These are phyloP conservation scores for Pyronema domesticum DNA, from an alignment of 495 filamentous ascomycete species.

Conservation along the genomic window DNA sequence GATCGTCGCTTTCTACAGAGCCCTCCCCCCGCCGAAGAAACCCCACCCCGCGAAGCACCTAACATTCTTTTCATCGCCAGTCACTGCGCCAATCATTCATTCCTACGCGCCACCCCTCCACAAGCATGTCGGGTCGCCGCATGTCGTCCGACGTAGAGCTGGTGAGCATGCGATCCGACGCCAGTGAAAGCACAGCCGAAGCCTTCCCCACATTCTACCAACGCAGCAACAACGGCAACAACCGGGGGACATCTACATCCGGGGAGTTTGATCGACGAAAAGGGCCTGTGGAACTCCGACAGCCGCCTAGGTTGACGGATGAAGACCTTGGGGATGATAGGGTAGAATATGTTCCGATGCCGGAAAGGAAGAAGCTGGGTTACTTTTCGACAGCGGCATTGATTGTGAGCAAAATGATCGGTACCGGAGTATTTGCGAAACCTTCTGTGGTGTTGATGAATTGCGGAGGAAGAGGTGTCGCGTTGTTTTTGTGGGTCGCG, in stretches of 20 bases:
- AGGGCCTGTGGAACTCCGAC: neutral
- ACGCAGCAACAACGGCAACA: neutral
- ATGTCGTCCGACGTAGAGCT: slow-evolving; percentile 7
- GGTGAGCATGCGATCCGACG: slow-evolving; percentile 4
- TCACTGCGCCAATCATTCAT: neutral
- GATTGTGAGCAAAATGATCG: slow-evolving; percentile 24
- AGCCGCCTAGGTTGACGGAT: neutral
- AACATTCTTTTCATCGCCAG: too few species aligned
- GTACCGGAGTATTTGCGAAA: slow-evolving; percentile 23
- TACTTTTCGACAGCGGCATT: slow-evolving; percentile 21
- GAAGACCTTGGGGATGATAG: slow-evolving; percentile 3
- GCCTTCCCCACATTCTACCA: slow-evolving; percentile 12
- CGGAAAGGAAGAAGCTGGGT: slow-evolving; percentile 19
- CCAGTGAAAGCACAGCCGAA: neutral
- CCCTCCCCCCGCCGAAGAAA: too few species aligned
- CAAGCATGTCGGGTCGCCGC: neutral
- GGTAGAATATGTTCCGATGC: slow-evolving; percentile 15
- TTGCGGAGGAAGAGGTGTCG: slow-evolving; percentile 15
- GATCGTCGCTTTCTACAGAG: too few species aligned
- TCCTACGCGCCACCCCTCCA: neutral
- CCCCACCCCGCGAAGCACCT: too few species aligned
- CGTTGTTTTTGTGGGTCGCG: slow-evolving; percentile 18
- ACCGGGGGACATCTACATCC: neutral
- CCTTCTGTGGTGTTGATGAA: slow-evolving; percentile 12
- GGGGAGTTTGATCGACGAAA: neutral